Evolutionary conservation across 495 filamentous ascomycete genomes (phyloP).

Genomic region (Baudoinia panamericana): DNA sequence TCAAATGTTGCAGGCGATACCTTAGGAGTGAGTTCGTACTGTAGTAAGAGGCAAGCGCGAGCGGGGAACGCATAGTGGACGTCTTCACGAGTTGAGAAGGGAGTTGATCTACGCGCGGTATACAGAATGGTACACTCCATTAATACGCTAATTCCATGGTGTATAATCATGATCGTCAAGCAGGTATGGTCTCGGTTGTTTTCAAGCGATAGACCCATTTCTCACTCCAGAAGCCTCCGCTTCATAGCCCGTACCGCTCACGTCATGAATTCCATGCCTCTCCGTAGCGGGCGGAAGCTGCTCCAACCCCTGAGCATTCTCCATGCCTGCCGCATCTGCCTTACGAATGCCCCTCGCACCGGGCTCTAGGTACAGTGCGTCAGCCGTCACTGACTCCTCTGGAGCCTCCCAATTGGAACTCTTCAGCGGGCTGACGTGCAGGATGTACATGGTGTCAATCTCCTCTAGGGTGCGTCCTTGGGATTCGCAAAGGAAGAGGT

Average conservation of each 20-base stretch:
- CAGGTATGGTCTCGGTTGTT: no score
- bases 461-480: conserved; percentile 59
- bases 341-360: conserved; percentile 19
- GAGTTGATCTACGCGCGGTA: no score
- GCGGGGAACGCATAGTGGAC: no score
- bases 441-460: conserved; percentile 75
- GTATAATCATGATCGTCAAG: no score
- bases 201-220: background rate
- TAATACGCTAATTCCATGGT: no score
- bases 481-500: conserved; percentile 67
- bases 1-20: no score
- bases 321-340: conserved; percentile 15
- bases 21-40: no score
- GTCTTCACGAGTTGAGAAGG: no score
- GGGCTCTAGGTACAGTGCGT: conserved; percentile 15
- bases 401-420: conserved; percentile 46
- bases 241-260: conserved; percentile 7
- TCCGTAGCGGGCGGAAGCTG: conserved; percentile 12
- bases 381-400: conserved; percentile 17
- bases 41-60: no score
- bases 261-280: conserved; percentile 9
- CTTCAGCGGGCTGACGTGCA: conserved; percentile 55
- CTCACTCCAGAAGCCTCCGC: conserved; percentile 11
- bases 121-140: no score
- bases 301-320: conserved; percentile 7